phyloP scores from a whole-genome alignment of 768 basidiomycete species.

The Mrakia hoshinonis region DNA sequence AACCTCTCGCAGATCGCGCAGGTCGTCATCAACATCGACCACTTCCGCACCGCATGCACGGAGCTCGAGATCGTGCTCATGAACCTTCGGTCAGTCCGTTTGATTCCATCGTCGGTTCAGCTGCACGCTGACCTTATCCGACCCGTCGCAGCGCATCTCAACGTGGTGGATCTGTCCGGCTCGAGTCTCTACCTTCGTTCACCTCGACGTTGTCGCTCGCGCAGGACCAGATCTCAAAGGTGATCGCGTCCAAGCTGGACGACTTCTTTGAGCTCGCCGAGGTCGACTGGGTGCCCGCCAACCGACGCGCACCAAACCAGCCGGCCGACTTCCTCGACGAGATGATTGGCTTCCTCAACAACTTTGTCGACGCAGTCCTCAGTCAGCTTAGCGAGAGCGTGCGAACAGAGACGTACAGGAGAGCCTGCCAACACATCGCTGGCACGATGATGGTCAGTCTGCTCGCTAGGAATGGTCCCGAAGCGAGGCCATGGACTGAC shows the following conservation, averaged over 20 bases:
- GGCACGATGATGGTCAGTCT: constrained; percentile 72
- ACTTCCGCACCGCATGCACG: constrained; percentile 72
- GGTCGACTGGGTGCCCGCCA: constrained; percentile 73
- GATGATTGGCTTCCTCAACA: constrained; percentile 90
- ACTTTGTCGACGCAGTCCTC: constrained; percentile 72
- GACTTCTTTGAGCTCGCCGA: constrained; percentile 92
- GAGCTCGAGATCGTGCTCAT: constrained; percentile 80
- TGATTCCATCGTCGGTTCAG: background rate
- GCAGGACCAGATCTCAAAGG: constrained; percentile 61
- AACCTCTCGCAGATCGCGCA: constrained; percentile 86
- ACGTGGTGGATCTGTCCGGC: constrained; percentile 66
- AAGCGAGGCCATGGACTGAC: too few relatives aligned
- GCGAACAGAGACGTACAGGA: constrained; percentile 82
- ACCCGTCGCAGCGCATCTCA: constrained; percentile 58
- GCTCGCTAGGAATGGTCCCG: background rate
- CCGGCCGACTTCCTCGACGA: constrained; percentile 90
- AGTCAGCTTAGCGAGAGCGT: constrained; percentile 68
- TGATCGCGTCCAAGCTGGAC: constrained; percentile 85
- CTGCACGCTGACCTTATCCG: background rate
- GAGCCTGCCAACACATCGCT: constrained; percentile 78
- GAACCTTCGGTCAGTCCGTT: constrained; percentile 53
- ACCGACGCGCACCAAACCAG: constrained; percentile 49
- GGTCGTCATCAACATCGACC: constrained; percentile 83
- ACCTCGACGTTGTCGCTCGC: constrained; percentile 59
- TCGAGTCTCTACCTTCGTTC: constrained; percentile 49